Base-by-base conservation (phyloP, 2,329 filamentous ascomycete species). In the Cladorrhinum sp. region DNA sequence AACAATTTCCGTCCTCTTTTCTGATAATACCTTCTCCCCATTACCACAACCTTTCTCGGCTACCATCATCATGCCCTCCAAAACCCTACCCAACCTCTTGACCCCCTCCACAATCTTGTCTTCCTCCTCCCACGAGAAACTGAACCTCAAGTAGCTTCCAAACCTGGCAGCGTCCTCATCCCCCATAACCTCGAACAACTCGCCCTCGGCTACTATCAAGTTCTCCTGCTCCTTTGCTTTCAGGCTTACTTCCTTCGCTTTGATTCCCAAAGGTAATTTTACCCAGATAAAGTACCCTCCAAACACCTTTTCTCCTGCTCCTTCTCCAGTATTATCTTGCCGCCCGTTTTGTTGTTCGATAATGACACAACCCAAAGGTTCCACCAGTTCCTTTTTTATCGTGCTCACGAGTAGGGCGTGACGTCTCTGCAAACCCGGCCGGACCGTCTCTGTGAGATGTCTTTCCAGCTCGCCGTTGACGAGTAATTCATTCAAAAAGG, bases 251-350 rank as follows among this genome's bases (percentile, higher is more conserved):
- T 81, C 78, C 29, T 75, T 75, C 36, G 81, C 85, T 8, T 80
- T 77, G 57, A 88, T 50, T 58, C 64, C 72, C 1, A 72, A 64
- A 0, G 87, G 86, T 3, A 96, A 73, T 1, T 79, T 80, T 24
- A 96, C 74, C 92, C 92, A 96, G 52, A 96, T 78, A 72, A 96
- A 96, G 72, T 93, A 96, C 0, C 92, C 92, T 0, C 92, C 92
- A 27, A 87, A 88, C 2, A 87, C 73, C 2, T 77, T 71, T 32
- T 77, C 58, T 76, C 72, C 1, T 72, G 68, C 58, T 81, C 74
- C 2, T 12, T n/a, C n/a, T n/a, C n/a, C n/a, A n/a, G n/a, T n/a
- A n/a, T n/a, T n/a, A n/a, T 29, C 23, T 22, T 13, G 67, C 73
- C 66, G 76, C 13, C 13, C 29, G 13, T 32, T 32, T 32, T 32